A percentile compares a stretch with the other conserved stretches of the same genome.
These are phyloP conservation scores for Nymphaea thermarum DNA, from an alignment of 164 flowering plant species.

Conservation along the genomic window DNA sequence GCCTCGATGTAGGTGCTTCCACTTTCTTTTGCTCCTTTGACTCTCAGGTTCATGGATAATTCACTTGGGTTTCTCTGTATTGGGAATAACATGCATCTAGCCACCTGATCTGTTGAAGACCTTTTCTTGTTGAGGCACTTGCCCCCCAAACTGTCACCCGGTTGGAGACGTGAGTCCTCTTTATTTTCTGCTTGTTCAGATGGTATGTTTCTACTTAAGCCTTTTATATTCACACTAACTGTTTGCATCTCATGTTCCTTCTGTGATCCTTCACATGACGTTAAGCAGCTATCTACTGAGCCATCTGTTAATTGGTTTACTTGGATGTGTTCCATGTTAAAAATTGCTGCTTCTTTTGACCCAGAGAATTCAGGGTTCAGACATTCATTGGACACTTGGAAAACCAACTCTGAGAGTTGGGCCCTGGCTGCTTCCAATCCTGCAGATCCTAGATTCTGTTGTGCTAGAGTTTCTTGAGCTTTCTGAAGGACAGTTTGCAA, in stretches of 20 bases:
- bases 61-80: constrained; percentile 16
- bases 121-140: constrained; percentile 27
- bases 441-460: constrained; percentile 48
- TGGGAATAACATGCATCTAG: neutral
- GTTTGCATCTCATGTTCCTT: constrained; percentile 46
- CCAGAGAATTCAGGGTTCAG: constrained; percentile 45
- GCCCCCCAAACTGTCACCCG: constrained; percentile 20
- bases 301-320: constrained; percentile 39
- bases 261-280: constrained; percentile 54
- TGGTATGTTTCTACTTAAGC: constrained; percentile 14
- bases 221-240: constrained; percentile 24
- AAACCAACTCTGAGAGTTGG: constrained; percentile 66
- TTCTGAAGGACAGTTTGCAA: constrained; percentile 78
- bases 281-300: constrained; percentile 71
- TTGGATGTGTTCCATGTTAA: constrained; percentile 46
- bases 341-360: constrained; percentile 30
- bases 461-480: constrained; percentile 86
- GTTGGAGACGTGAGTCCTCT: constrained; percentile 16
- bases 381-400: constrained; percentile 63
- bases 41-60: constrained; percentile 47
- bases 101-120: neutral
- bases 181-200: constrained; percentile 19
- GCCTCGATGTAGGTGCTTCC: constrained; percentile 16
- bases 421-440: constrained; percentile 73
- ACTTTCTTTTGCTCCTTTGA: constrained; percentile 25